Base-by-base conservation (phyloP, 139 green algal species). In the Micractinium sp. region DNA sequence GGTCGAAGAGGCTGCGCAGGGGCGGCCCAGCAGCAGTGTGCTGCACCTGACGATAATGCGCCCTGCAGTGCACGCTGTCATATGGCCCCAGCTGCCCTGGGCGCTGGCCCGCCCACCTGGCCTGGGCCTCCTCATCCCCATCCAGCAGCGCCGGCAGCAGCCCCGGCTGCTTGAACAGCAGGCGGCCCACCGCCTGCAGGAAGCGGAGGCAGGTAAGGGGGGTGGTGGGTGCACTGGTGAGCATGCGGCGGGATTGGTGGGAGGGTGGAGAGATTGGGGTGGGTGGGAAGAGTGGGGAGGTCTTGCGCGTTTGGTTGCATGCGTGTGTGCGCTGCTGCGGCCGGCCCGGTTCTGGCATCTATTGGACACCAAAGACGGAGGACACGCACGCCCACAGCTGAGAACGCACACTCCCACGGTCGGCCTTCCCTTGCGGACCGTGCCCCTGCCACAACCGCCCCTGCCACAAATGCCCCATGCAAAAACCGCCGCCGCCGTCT, bases 121-220 rank as follows among this genome's bases (percentile, higher is more conserved):
- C 47, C 47, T 56, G 47, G 9, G 47, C 78, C 29, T 85, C 78
- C 27, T 35, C 66, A 33, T 74, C 63, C 16, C 1, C 29, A 3
- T 69, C 38, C 69, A 80, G 56, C 60, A 91, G 35, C 31, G 61
- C 53, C 69, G 36, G 74, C 53, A 56, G 31, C 25, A 63, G 67
- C 31, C 81, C 87, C 23, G 89, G 89, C 75, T 71, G 56, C 35
- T 73, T 67, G 39, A 88, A 92, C 38, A 92, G n/a, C 39, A 90
- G 27, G n/a, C 89, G 63, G 31, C 61, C 71, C n/a, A 92, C n/a
- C 0, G 41, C 56, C 83, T 87, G 83, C 29, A 36, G 38, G 35
- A 60, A 35, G 33, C 33, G 16, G 14, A 16, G 19, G 18, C 81
- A 75, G 36, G 60, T 14, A 56, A 31, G 25, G n/a, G n/a, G 0